These are phyloP conservation scores for Russula sp. DNA, from an alignment of 768 basidiomycete genomes.

Conservation along the genomic window DNA sequence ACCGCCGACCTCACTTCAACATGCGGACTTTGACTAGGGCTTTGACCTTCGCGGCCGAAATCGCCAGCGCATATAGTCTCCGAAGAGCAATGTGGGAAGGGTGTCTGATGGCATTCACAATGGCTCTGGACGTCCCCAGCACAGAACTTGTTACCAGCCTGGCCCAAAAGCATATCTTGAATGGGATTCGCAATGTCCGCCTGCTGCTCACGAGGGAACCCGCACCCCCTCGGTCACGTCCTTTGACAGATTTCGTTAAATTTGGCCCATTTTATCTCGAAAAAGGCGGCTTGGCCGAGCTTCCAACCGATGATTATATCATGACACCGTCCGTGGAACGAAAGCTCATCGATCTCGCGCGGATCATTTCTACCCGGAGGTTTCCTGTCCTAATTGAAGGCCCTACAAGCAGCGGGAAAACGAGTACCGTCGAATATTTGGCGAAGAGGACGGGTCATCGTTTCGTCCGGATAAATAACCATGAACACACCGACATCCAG, in stretches of 20 bases:
- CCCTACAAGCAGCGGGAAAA: conserved; percentile 96
- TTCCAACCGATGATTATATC: conserved; percentile 78
- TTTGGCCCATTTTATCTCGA: conserved; percentile 91
- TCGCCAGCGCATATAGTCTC: conserved; percentile 70
- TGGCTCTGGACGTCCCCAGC: conserved; percentile 80
- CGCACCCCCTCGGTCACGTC: conserved; percentile 45
- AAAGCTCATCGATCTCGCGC: conserved; percentile 92
- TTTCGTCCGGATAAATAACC: conserved; percentile 98
- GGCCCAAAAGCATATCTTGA: conserved; percentile 74
- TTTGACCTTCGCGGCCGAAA: conserved; percentile 84
- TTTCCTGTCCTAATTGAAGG: conserved; percentile 98
- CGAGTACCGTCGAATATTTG: conserved; percentile 93
- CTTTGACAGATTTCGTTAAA: conserved; percentile 62
- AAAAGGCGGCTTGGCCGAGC: conserved; percentile 64
- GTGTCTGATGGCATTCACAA: conserved; percentile 96
- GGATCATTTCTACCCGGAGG: conserved; percentile 81
- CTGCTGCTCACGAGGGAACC: conserved; percentile 76
- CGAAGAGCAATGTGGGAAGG: conserved; percentile 93
- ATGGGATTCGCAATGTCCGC: conserved; percentile 72
- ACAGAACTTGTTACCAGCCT: conserved; percentile 61
- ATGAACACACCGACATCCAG: conserved; percentile 99
- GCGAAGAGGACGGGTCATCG: conserved; percentile 90
- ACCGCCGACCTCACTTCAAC: conserved; percentile 91
- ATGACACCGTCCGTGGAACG: conserved; percentile 92
- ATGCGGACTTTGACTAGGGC: conserved; percentile 94